A percentile compares a stretch with the other conserved stretches of the same genome.
These are phyloP conservation scores for Tolypocladium guangdongense DNA, from an alignment of 2,329 filamentous ascomycete species.

Conservation along the genomic window DNA sequence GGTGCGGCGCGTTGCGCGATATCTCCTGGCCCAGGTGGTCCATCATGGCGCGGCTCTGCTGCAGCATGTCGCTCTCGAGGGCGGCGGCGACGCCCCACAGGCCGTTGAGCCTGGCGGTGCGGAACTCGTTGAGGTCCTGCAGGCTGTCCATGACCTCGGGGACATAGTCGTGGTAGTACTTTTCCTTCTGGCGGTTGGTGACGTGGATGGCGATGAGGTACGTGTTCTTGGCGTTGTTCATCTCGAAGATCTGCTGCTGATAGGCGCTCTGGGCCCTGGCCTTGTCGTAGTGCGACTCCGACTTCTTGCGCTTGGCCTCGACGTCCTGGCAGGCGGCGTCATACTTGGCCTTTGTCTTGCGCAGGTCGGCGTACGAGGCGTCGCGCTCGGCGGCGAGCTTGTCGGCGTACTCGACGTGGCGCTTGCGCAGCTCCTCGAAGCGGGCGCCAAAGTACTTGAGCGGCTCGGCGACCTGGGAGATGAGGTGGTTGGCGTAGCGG, in stretches of 20 bases:
- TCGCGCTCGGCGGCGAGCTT: slow-evolving; percentile 89
- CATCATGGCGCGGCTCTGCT: slow-evolving; percentile 61
- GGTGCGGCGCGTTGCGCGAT: slow-evolving; percentile 70
- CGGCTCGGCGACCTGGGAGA: slow-evolving; percentile 75
- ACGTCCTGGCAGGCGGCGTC: slow-evolving; percentile 90
- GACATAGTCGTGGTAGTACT: slow-evolving; percentile 94
- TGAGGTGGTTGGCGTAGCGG: slow-evolving; percentile 65
- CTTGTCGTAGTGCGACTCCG: slow-evolving; percentile 89
- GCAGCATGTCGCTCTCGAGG: slow-evolving; percentile 70
- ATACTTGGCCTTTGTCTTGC: slow-evolving; percentile 88
- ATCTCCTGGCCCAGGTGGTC: slow-evolving; percentile 71
- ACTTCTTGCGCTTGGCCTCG: slow-evolving; percentile 88
- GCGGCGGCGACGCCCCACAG: slow-evolving; percentile 74
- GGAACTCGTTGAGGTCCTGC: slow-evolving; percentile 87
- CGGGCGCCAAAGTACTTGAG: slow-evolving; percentile 61
- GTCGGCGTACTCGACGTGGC: slow-evolving; percentile 76
- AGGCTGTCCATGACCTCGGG: slow-evolving; percentile 88
- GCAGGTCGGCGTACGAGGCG: slow-evolving; percentile 68
- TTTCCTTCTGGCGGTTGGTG: slow-evolving; percentile 94
- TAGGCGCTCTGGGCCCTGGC: slow-evolving; percentile 83
- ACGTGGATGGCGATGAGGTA: slow-evolving; percentile 95
- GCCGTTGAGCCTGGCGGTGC: slow-evolving; percentile 70
- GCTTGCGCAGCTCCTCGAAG: slow-evolving; percentile 88
- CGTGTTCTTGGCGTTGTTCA: slow-evolving; percentile 98
- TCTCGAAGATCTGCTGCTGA: slow-evolving; percentile 84